Percentiles rank a stretch among this genome's conserved stretches.
These are phyloP conservation scores for Furcasterigmium sp. DNA, from an alignment of 2,329 filamentous ascomycete species.

Conservation along the genomic window DNA sequence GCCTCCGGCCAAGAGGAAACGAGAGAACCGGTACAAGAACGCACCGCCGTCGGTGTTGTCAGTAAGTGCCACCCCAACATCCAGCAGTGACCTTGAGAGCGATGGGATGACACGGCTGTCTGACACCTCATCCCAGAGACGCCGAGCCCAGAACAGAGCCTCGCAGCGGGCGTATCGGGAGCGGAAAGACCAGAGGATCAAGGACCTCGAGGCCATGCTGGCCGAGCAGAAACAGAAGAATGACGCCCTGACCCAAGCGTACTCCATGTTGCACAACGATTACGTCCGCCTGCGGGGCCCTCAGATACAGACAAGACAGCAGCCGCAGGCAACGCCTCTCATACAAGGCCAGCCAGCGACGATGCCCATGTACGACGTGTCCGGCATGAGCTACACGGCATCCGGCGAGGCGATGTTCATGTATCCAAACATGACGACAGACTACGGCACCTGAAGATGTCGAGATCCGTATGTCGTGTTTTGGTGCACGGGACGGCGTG, in stretches of 20 bases:
- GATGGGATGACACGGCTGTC: background rate
- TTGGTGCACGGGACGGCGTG: too few species aligned
- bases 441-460: conserved; percentile 8
- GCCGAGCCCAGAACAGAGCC: conserved; percentile 24
- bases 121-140: conserved; percentile 15
- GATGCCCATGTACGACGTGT: conserved; percentile 7
- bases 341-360: conserved; percentile 2
- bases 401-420: conserved; percentile 22
- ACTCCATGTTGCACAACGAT: conserved; percentile 42
- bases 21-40: conserved; percentile 49
- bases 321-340: conserved; percentile 9
- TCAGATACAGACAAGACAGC: conserved; percentile 6
- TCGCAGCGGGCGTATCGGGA: conserved; percentile 25
- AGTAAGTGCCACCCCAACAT: conserved; percentile 24
- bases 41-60: conserved; percentile 43
- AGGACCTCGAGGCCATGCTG: conserved; percentile 55
- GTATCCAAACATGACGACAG: conserved; percentile 18
- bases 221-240: conserved; percentile 48
- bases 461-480: too few species aligned
- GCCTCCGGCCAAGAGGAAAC: conserved; percentile 38
- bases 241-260: conserved; percentile 48
- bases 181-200: conserved; percentile 51
- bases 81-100: background rate
- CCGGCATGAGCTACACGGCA: background rate
- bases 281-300: conserved; percentile 28